These are phyloP conservation scores for Pezicula rhizophila DNA, from an alignment of 2,329 filamentous ascomycete genomes.

Conservation along the genomic window DNA sequence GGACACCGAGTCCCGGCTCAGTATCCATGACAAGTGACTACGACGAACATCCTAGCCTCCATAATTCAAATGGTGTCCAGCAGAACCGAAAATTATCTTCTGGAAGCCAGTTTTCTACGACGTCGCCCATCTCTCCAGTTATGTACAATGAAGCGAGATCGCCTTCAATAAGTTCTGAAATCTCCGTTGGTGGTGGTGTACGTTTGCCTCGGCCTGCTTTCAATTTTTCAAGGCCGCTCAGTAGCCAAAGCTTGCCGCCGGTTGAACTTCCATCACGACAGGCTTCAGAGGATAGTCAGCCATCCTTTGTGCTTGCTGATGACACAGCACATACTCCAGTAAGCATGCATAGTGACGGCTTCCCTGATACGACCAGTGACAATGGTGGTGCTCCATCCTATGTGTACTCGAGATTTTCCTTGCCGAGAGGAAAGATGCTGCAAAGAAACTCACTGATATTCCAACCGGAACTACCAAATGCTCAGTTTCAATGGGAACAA, in stretches of 20 bases:
- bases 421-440: constrained; percentile 76
- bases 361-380: constrained; percentile 47
- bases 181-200: constrained; percentile 54
- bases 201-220: constrained; percentile 67
- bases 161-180: constrained; percentile 78
- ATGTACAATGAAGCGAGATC: constrained; percentile 63
- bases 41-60: constrained; percentile 55
- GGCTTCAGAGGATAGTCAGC: constrained; percentile 61
- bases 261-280: constrained; percentile 52
- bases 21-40: constrained; percentile 61
- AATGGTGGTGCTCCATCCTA: constrained; percentile 61
- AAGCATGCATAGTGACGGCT: constrained; percentile 66
- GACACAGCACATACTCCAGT: constrained; percentile 64
- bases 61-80: constrained; percentile 49
- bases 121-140: constrained; percentile 57
- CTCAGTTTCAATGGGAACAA: constrained; percentile 61
- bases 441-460: constrained; percentile 61
- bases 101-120: constrained; percentile 55
- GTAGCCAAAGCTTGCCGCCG: constrained; percentile 57
- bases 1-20: constrained; percentile 55
- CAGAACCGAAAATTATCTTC: constrained; percentile 72
- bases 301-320: constrained; percentile 54
- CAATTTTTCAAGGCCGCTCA: constrained; percentile 91
- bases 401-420: constrained; percentile 75
- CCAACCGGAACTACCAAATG: constrained; percentile 43